These are phyloP conservation scores for Fagus crenata DNA, from an alignment of 306 rosid genomes.

Conservation along the genomic window DNA sequence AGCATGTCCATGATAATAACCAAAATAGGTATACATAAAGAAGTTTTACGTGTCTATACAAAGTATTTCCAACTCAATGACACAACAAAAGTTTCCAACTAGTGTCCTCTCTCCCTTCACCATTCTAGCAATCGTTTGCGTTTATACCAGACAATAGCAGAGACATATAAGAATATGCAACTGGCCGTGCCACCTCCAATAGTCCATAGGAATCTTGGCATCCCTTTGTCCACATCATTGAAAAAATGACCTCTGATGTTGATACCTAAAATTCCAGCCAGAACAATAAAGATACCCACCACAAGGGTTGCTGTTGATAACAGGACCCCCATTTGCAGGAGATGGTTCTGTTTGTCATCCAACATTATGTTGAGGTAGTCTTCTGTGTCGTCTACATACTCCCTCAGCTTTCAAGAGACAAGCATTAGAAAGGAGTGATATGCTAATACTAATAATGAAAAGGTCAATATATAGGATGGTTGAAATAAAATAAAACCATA, in stretches of 20 bases:
- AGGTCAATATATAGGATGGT: neutral
- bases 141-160: conserved; percentile 53
- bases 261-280: conserved; percentile 54
- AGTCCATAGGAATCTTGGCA: conserved; percentile 44
- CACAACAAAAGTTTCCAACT: no score
- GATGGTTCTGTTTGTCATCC: conserved; percentile 85
- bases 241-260: conserved; percentile 46
- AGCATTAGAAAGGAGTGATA: neutral
- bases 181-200: conserved; percentile 42
- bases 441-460: neutral
- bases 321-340: conserved; percentile 72
- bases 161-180: conserved; percentile 35
- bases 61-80: no score
- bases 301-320: conserved; percentile 58
- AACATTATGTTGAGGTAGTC: conserved; percentile 86
- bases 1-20: no score
- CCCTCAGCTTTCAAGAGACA: conserved; percentile 56
- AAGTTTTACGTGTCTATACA: no score
- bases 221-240: conserved; percentile 25
- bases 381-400: conserved; percentile 80
- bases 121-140: conserved; percentile 41
- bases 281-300: conserved; percentile 45
- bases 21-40: no score
- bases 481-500: neutral
- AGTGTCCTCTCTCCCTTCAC: no score